Conservation (phyloP, 352 stramenopile species). For the Thalassiosira hispida region DNA sequence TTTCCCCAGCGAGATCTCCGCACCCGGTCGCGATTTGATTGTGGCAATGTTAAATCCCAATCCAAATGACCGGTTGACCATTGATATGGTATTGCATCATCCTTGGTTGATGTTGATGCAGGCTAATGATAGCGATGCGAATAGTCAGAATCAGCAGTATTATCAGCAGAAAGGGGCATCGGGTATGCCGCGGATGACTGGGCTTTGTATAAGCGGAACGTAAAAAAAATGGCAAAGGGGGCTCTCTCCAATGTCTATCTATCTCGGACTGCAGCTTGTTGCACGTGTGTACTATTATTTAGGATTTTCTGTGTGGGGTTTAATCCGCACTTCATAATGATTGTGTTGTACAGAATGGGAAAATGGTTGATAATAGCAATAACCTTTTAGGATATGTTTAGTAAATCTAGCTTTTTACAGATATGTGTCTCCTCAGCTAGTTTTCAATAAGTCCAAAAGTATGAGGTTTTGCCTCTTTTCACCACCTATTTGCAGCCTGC, state of each 20-base stretch:
- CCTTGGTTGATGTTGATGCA: conserved; percentile 64
- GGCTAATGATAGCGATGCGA: background rate
- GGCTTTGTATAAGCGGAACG: conserved; percentile 44
- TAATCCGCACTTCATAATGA: background rate
- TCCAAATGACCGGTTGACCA: conserved; percentile 68
- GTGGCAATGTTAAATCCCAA: conserved; percentile 84
- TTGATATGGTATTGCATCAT: conserved; percentile 78
- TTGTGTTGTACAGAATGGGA: background rate
- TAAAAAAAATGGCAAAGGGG: background rate
- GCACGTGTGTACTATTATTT: too few species aligned
- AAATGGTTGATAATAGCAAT: background rate
- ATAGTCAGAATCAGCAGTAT: background rate
- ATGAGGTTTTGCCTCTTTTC: too few species aligned
- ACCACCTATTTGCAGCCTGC: too few species aligned
- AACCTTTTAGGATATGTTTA: too few species aligned
- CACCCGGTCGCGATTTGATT: conserved; percentile 78
- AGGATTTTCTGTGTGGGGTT: too few species aligned
- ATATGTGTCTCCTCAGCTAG: too few species aligned
- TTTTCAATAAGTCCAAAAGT: too few species aligned
- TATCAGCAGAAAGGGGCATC: background rate
- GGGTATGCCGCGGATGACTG: conserved; percentile 6
- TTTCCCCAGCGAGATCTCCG: conserved; percentile 71
- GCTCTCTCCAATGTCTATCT: too few species aligned
- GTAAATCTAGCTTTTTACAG: too few species aligned
- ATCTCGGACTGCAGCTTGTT: too few species aligned